Base-by-base conservation (phyloP, 306 rosid genomes). In the Cicer chorassanicum region DNA sequence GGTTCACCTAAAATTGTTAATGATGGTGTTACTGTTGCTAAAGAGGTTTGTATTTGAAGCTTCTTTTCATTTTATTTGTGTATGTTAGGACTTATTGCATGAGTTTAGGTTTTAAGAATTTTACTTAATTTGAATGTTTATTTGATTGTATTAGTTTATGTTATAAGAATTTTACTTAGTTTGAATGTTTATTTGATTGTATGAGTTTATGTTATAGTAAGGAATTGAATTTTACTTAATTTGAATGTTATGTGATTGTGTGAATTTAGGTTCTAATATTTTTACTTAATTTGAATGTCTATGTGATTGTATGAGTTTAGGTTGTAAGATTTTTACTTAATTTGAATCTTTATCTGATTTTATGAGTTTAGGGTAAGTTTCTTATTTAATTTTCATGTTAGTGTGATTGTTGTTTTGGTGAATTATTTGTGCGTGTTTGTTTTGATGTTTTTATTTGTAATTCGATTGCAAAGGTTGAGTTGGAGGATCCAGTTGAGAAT, bases 401-500 rank as follows among this genome's bases (percentile, higher is more conserved):
- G 3, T 7, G 60, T 36, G n/a, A 8, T 48, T 39, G 9, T 8
- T 45, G 10, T 24, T 12, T 15, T 7, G 14, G 56, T 60, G 29
- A 74, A 41, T 60, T 68, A 3, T 15, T 5, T 16, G 1, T 19
- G 69, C 10, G 45, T 1, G 7, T 53, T 11, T 72, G 1, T 57
- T 7, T 13, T 54, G 40, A 16, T 76, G 5, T 15, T 40, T 15
- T 61, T 36, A 29, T 43, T 65, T 49, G 42, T 51, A 9, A 59
- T 62, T 69, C 19, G 49, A 8, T 51, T 73, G 21, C 7, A 67
- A 65, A 94, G 99, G 99, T 94, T 80, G 99, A 92, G 74, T 88
- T 95, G 88, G 99, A 95, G 85, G 99, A 95, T 75, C 99, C 99
- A 0, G 99, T 95, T 55, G 99, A 95, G 88, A 95, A 95, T 83